phyloP scores from a whole-genome alignment of 805 yeast species.

The Yarrowia osloensis region DNA sequence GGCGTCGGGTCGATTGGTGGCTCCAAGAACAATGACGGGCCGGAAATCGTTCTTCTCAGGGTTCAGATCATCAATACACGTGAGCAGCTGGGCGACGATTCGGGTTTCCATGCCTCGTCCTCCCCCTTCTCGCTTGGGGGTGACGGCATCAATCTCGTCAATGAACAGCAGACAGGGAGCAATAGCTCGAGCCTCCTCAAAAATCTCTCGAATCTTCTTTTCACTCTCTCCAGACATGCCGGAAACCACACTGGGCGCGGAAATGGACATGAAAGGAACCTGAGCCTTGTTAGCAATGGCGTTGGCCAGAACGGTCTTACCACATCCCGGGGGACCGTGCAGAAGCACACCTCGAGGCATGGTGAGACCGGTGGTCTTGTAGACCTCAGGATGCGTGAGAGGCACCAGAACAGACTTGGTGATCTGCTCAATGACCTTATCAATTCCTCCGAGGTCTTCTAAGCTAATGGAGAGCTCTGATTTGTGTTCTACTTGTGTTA shows the following conservation, averaged over 20 bases:
- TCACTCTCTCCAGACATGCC: conserved; percentile 99
- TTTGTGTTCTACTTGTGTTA: conserved; percentile 48
- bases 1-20: conserved; percentile 95
- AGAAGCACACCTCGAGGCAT: conserved; percentile 91
- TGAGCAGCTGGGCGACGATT: conserved; percentile 91
- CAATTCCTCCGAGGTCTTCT: conserved; percentile 85
- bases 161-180: conserved; percentile 94
- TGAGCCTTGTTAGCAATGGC: conserved; percentile 93
- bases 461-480: conserved; percentile 61
- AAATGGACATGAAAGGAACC: conserved; percentile 85
- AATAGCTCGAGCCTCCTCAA: conserved; percentile 83
- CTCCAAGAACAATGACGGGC: conserved; percentile 93
- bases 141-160: conserved; percentile 97
- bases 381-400: conserved; percentile 89
- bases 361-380: conserved; percentile 81
- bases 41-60: conserved; percentile 87
- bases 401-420: conserved; percentile 93
- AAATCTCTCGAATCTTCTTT: conserved; percentile 86
- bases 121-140: conserved; percentile 97
- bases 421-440: conserved; percentile 76
- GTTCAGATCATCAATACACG: conserved; percentile 91
- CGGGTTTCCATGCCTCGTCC: conserved; percentile 97
- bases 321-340: conserved; percentile 99
- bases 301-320: conserved; percentile 94
- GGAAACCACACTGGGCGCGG: conserved; percentile 95